Conservation (phyloP, 1,284 basidiomycete genomes). For the Malassezia cuniculi region DNA sequence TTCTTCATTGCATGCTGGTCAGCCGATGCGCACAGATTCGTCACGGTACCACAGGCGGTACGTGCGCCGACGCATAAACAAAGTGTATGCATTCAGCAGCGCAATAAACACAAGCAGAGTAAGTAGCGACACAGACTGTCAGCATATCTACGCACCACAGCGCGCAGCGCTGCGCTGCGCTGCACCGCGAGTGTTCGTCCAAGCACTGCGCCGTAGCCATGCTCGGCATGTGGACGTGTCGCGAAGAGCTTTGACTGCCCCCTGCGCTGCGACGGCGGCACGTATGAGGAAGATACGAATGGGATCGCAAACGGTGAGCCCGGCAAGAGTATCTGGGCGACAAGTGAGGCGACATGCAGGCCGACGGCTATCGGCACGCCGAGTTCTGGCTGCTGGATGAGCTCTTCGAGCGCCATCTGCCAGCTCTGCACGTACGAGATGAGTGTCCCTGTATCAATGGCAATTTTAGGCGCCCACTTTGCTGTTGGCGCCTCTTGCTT, state of each 20-base stretch:
- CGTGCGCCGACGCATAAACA: conserved; percentile 5
- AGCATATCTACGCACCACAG: conserved; percentile 6
- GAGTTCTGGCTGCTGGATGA: conserved; percentile 3
- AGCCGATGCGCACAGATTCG: background rate
- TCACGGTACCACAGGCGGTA: conserved; percentile 14
- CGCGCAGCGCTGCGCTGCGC: conserved; percentile 6
- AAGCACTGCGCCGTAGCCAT: conserved; percentile 4
- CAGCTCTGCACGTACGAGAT: conserved; percentile 1
- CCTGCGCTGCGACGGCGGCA: background rate
- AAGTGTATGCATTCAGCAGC: conserved; percentile 9
- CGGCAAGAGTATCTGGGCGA: conserved; percentile 9
- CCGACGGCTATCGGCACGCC: conserved; percentile 5
- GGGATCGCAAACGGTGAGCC: conserved; percentile 5
- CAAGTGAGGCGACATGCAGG: conserved; percentile 6
- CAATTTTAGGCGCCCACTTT: no score
- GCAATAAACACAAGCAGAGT: conserved; percentile 2
- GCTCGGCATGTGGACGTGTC: background rate
- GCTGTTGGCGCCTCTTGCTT: no score
- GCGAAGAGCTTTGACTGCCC: conserved; percentile 6
- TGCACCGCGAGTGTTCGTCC: conserved; percentile 4
- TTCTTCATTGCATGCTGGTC: conserved; percentile 4
- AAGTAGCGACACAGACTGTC: conserved; percentile 10
- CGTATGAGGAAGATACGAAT: background rate
- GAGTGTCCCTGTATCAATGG: no score
- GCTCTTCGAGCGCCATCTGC: conserved; percentile 9